Percentiles rank a stretch among this genome's conserved stretches.
phyloP scores from a whole-genome alignment of 805 yeast genomes.

The Saturnispora galanensis region DNA sequence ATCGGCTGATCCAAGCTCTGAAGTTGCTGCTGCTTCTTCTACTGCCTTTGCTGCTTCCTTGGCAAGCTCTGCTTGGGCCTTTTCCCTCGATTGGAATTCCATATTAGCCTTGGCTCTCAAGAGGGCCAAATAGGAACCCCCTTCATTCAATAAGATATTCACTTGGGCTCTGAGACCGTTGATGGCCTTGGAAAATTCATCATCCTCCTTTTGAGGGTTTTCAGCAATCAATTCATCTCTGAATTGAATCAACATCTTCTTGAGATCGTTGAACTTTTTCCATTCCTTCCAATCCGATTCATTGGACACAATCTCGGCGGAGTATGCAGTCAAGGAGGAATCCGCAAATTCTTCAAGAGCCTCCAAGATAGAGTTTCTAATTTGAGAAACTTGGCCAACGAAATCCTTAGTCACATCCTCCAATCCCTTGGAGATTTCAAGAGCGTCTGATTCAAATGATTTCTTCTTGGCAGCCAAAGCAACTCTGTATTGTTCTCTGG shows the following conservation, averaged over 20 bases:
- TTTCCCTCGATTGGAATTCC: slow-evolving; percentile 47
- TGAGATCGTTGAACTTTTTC: slow-evolving; percentile 51
- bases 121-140: slow-evolving; percentile 49
- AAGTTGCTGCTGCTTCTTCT: slow-evolving; percentile 7
- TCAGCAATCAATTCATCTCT: slow-evolving; percentile 41
- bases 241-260: slow-evolving; percentile 42
- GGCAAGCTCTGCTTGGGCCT: slow-evolving; percentile 24
- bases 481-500: slow-evolving; percentile 41
- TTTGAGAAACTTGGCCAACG: slow-evolving; percentile 22
- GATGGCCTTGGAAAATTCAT: slow-evolving; percentile 25
- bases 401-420: slow-evolving; percentile 24
- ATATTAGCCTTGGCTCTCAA: slow-evolving; percentile 49
- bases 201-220: slow-evolving; percentile 23
- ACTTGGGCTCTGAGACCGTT: slow-evolving; percentile 36
- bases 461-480: slow-evolving; percentile 27
- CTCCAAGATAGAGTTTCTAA: slow-evolving; percentile 44
- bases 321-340: slow-evolving; percentile 53
- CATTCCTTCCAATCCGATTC: slow-evolving; percentile 43
- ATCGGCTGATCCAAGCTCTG: neutral
- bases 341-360: slow-evolving; percentile 69
- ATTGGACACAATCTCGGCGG: slow-evolving; percentile 42
- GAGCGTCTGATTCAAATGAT: slow-evolving; percentile 24
- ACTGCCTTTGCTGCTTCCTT: slow-evolving; percentile 2
- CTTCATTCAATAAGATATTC: slow-evolving; percentile 44
- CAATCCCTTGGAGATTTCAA: slow-evolving; percentile 26